Evolutionary conservation across 495 filamentous ascomycete species (phyloP).

Genomic region (Neurospora tetrasperma): DNA sequence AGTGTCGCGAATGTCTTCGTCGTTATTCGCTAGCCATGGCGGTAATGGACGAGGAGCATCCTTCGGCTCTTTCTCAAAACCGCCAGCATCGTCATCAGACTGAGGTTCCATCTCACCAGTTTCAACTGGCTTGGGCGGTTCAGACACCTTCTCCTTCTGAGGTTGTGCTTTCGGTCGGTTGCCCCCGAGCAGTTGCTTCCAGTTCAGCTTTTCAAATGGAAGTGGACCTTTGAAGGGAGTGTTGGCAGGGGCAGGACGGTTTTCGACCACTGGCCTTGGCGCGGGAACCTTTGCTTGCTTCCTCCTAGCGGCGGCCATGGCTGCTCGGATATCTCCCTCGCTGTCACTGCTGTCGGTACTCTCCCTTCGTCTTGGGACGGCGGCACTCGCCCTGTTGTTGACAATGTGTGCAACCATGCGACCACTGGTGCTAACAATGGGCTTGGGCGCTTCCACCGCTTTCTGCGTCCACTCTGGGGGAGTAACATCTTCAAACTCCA

Average conservation of each 20-base stretch:
- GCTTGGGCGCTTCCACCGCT: constrained; percentile 41
- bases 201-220: constrained; percentile 78
- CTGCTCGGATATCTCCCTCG: constrained; percentile 51
- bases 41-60: constrained; percentile 57
- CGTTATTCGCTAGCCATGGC: constrained; percentile 66
- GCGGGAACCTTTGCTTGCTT: constrained; percentile 24
- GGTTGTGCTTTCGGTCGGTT: constrained; percentile 33
- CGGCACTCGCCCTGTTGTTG: constrained; percentile 49
- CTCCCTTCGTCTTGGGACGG: constrained; percentile 36
- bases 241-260: constrained; percentile 25
- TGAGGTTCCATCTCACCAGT: constrained; percentile 19
- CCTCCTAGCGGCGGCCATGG: constrained; percentile 40
- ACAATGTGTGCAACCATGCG: constrained; percentile 51
- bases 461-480: constrained; percentile 45
- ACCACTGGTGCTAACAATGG: constrained; percentile 41
- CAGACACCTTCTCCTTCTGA: constrained; percentile 13
- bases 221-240: constrained; percentile 67
- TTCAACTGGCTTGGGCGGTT: constrained; percentile 6
- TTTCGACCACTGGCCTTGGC: constrained; percentile 14
- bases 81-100: constrained; percentile 52
- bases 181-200: constrained; percentile 44
- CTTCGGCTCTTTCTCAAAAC: constrained; percentile 38
- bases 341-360: constrained; percentile 46
- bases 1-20: constrained; percentile 41
- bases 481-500: constrained; percentile 38